Base-by-base conservation (phyloP, 1,284 basidiomycete genomes). In the Malassezia arunalokei region DNA sequence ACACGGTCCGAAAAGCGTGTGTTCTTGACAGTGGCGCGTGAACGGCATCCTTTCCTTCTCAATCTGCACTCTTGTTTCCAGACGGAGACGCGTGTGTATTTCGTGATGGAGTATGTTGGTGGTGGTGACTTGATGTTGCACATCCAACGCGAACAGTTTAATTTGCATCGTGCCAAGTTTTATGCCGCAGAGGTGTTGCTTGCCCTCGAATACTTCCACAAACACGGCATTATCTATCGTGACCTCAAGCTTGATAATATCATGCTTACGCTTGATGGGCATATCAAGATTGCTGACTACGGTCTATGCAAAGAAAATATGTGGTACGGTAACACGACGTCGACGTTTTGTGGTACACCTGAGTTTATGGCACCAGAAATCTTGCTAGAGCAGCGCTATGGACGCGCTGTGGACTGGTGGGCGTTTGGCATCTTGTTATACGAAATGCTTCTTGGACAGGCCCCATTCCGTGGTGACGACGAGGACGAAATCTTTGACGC, bases 311-410 rank as follows among this genome's bases (percentile, higher is more conserved):
- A 99, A 75, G 94, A 98, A 74, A 88, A 95, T 17, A 98, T 99
- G 92, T 94, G 87, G 86, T 83, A 80, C 65, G 90, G 90, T 15
- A 83, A 83, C 67, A 96, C 92, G n/a, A 99, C 94, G 5, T 88
- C 86, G 71, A 99, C 94, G 1, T 99, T 99, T 76, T 99, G 94
- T 76, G 94, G 94, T 51, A 99, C 94, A 37, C 94, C 94, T 0
- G 94, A 99, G 74, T 98, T 98, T 75, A 98, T 99, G 94, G 94
- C 94, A 33, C 94, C 94, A 6, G 94, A 99, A 87, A 98, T 99
- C 72, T 79, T 99, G 50, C 80, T 98, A 29, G 94, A 98, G 76
- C 92, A 98, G 76, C 85, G 90, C 50, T 99, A 99, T 69, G 90
- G 90, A 9, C 85, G 90, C 40, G 94, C 94, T 5, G 94, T 98